Conservation (phyloP, 305 asterid species). For the Rubia tinctorum region DNA sequence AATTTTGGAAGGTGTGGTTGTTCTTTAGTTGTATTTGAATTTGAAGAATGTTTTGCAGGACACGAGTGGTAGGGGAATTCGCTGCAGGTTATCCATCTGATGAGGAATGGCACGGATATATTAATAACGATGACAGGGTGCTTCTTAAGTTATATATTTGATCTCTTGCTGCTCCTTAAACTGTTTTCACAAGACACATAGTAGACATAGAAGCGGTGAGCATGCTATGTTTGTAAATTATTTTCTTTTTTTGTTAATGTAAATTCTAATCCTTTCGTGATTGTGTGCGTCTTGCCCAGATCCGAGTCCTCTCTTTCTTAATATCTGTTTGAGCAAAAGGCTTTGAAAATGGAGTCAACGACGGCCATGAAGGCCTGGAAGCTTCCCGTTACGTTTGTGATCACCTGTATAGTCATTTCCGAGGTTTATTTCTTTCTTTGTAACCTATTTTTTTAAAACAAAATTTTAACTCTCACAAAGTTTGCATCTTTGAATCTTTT, state of each 20-base stretch:
- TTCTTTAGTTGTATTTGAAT: not conserved
- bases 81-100: constrained; percentile 73
- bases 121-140: constrained; percentile 78
- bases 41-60: constrained; percentile 49
- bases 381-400: constrained; percentile 33
- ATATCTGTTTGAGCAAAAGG: too few relatives aligned
- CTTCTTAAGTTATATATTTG: constrained; percentile 64
- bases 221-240: too few relatives aligned
- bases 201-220: not conserved
- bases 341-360: constrained; percentile 36
- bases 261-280: too few relatives aligned
- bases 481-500: not conserved
- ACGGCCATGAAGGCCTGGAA: constrained; percentile 36
- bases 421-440: constrained; percentile 20
- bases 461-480: not conserved
- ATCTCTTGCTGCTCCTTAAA: constrained; percentile 1
- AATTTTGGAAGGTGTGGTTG: not conserved
- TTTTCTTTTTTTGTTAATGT: too few relatives aligned
- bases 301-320: too few relatives aligned
- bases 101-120: constrained; percentile 84
- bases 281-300: too few relatives aligned
- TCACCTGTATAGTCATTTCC: constrained; percentile 26
- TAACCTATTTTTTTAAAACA: not conserved
- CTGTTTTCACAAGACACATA: not conserved
- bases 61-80: constrained; percentile 50